A percentile compares a stretch with the other conserved stretches of the same genome.
Evolutionary conservation across 2,329 filamentous ascomycete species (phyloP).

Genomic region (Colletotrichum cuscutae): DNA sequence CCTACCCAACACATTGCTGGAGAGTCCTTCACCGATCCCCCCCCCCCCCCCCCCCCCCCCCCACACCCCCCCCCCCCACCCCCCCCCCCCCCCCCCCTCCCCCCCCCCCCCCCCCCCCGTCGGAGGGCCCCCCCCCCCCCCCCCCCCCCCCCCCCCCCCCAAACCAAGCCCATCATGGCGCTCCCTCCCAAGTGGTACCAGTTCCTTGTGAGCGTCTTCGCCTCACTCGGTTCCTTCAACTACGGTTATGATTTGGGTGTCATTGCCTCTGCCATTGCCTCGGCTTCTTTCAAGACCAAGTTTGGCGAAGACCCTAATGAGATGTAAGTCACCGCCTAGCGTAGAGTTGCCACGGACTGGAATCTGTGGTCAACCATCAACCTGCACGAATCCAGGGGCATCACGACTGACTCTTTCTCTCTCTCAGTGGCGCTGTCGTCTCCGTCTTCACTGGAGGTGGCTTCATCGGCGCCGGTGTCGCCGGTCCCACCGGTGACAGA

Average conservation of each 20-base stretch:
- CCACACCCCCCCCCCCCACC: too few relatives aligned
- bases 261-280: slow-evolving; percentile 63
- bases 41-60: too few relatives aligned
- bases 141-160: too few relatives aligned
- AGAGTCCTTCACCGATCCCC: not conserved
- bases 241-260: slow-evolving; percentile 67
- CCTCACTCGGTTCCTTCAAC: slow-evolving; percentile 64
- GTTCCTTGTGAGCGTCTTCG: slow-evolving; percentile 64
- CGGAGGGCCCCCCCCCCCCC: too few relatives aligned
- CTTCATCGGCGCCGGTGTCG: slow-evolving; percentile 74
- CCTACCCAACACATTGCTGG: not conserved
- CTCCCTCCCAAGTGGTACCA: slow-evolving; percentile 58
- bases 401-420: not conserved
- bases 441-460: slow-evolving; percentile 83
- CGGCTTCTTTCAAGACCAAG: slow-evolving; percentile 51
- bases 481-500: slow-evolving; percentile 70
- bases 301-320: slow-evolving; percentile 51
- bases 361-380: not conserved
- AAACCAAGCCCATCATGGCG: slow-evolving; percentile 45
- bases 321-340: slow-evolving; percentile 43
- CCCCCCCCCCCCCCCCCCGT: too few relatives aligned
- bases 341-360: not conserved
- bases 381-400: not conserved
- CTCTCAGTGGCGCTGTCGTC: slow-evolving; percentile 72
- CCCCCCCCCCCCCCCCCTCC: too few relatives aligned